A percentile compares a stretch with the other conserved stretches of the same genome.
Conservation (phyloP, 2,329 filamentous ascomycete species). For the Fusarium secorum region DNA sequence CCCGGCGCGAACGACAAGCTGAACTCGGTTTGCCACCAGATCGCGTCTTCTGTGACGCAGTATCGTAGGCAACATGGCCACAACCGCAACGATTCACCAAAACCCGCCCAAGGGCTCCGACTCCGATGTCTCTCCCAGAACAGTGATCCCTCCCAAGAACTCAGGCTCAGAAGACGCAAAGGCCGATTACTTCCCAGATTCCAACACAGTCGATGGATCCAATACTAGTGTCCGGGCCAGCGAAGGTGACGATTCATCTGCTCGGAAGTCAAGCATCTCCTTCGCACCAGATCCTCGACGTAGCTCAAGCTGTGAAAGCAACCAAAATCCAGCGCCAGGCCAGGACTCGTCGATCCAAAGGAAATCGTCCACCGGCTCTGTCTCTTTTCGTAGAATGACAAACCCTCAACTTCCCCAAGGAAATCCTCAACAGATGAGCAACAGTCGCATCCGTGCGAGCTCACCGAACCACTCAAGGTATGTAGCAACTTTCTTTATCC, state of each 20-base stretch:
- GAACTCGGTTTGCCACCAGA: neutral
- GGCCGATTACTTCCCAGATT: conserved; percentile 42
- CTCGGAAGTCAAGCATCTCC: conserved; percentile 46
- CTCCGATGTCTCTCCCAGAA: conserved; percentile 55
- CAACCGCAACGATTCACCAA: conserved; percentile 36
- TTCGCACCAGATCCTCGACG: conserved; percentile 47
- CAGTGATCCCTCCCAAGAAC: conserved; percentile 36
- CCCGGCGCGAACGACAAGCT: neutral
- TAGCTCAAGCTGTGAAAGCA: conserved; percentile 39
- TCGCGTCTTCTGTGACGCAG: conserved; percentile 1
- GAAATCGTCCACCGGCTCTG: conserved; percentile 58
- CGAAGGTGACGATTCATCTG: conserved; percentile 46
- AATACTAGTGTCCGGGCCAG: conserved; percentile 36
- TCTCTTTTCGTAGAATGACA: conserved; percentile 55
- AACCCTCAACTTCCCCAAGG: conserved; percentile 59
- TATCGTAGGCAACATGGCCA: conserved; percentile 31
- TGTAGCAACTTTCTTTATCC: conserved; percentile 17
- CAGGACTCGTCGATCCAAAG: conserved; percentile 39
- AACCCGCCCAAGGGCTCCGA: conserved; percentile 46
- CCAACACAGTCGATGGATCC: conserved; percentile 37
- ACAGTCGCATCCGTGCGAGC: conserved; percentile 52
- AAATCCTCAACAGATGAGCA: conserved; percentile 54
- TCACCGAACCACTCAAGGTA: conserved; percentile 62
- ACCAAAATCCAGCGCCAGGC: conserved; percentile 36
- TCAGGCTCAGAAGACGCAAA: conserved; percentile 14